Evolutionary conservation across 2,329 filamentous ascomycete species (phyloP).

Genomic region (Colletotrichum cereale): DNA sequence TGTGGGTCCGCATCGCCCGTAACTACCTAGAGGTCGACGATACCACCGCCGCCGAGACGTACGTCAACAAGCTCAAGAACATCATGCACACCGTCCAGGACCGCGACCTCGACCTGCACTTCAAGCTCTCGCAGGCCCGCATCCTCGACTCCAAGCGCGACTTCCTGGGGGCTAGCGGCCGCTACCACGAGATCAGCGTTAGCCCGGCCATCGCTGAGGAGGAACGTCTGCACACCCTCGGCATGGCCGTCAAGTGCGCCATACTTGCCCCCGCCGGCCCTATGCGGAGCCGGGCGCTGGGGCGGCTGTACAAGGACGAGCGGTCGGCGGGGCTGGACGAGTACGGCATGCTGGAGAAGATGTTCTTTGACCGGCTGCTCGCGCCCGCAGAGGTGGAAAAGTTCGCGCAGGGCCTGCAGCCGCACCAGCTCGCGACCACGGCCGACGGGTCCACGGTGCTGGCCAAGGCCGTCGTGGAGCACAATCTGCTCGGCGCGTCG

Average conservation of each 20-base stretch:
- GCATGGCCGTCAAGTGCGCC: slow-evolving; percentile 90
- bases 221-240: slow-evolving; percentile 86
- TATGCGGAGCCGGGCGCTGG: slow-evolving; percentile 81
- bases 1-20: slow-evolving; percentile 95
- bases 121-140: slow-evolving; percentile 90
- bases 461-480: slow-evolving; percentile 92
- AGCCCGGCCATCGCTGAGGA: slow-evolving; percentile 83
- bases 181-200: slow-evolving; percentile 90
- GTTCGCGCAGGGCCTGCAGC: slow-evolving; percentile 83
- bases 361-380: slow-evolving; percentile 91
- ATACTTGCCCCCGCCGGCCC: slow-evolving; percentile 94
- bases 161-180: slow-evolving; percentile 88
- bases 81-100: slow-evolving; percentile 84
- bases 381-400: slow-evolving; percentile 84
- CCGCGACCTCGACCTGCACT: slow-evolving; percentile 82
- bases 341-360: slow-evolving; percentile 93
- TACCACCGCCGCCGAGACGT: slow-evolving; percentile 84
- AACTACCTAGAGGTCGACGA: slow-evolving; percentile 96
- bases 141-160: slow-evolving; percentile 91
- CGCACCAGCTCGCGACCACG: slow-evolving; percentile 91
- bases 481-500: slow-evolving; percentile 91
- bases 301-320: slow-evolving; percentile 93
- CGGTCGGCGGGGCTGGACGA: slow-evolving; percentile 80
- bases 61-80: slow-evolving; percentile 95
- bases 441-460: slow-evolving; percentile 93